phyloP scores from a whole-genome alignment of 1,284 basidiomycete species.

The Chondrostereum purpureum region DNA sequence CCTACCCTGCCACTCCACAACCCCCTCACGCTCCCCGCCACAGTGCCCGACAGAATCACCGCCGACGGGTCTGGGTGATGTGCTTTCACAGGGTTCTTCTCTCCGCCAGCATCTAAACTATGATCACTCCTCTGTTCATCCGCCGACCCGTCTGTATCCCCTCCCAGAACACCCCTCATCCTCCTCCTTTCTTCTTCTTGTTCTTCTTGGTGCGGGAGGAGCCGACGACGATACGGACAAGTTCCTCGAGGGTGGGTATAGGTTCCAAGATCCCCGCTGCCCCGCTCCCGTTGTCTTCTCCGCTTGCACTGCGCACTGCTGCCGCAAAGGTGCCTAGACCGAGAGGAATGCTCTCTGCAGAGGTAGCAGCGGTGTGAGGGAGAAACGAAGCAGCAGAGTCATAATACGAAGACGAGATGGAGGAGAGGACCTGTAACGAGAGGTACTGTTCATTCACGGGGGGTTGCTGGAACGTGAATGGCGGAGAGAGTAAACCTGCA shows the following conservation, averaged over 20 bases:
- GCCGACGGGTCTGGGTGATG: too few species aligned
- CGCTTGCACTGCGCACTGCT: too few species aligned
- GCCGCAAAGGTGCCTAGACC: too few species aligned
- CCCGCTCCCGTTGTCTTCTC: constrained; percentile 15
- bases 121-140: too few species aligned
- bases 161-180: constrained; percentile 27
- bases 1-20: constrained; percentile 27
- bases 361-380: neutral
- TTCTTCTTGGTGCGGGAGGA: neutral
- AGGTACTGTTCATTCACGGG: neutral
- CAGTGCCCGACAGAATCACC: constrained; percentile 9
- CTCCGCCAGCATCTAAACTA: too few species aligned
- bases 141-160: constrained; percentile 27
- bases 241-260: constrained; percentile 37
- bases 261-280: constrained; percentile 34
- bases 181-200: constrained; percentile 13
- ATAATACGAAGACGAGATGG: neutral
- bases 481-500: neutral
- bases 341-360: neutral
- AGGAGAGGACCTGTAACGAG: neutral
- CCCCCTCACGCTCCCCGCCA: constrained; percentile 27
- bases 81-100: constrained; percentile 1
- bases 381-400: too few species aligned
- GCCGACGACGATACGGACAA: constrained; percentile 26
- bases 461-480: neutral